A percentile compares a stretch with the other conserved stretches of the same genome.
Evolutionary conservation across 2,329 filamentous ascomycete genomes (phyloP).

Genomic region (Pyricularia sp.): DNA sequence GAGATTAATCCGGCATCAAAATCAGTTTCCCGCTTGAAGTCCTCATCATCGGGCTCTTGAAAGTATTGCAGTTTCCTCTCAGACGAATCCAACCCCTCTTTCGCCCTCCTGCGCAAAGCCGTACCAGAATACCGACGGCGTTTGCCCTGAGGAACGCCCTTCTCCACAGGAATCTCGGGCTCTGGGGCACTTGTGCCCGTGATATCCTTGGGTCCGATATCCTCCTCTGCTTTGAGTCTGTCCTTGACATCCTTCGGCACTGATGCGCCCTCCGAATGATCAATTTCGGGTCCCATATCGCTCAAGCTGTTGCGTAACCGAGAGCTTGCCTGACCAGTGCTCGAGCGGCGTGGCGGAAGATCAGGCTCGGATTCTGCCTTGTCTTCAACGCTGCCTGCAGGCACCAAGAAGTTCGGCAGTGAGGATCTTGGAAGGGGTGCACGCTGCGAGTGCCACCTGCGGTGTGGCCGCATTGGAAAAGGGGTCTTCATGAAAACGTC

Average conservation of each 20-base stretch:
- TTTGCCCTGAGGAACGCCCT: slow-evolving; percentile 15
- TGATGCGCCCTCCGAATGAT: not conserved
- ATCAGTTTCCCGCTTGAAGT: slow-evolving; percentile 58
- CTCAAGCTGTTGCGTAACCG: slow-evolving; percentile 4
- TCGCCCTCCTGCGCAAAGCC: slow-evolving; percentile 64
- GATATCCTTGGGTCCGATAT: slow-evolving; percentile 38
- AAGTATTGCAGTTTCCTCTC: slow-evolving; percentile 76
- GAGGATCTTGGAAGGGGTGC: slow-evolving; percentile 6
- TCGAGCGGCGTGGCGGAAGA: not conserved
- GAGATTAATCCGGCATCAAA: not conserved
- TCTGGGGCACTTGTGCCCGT: slow-evolving; percentile 58
- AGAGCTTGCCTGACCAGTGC: not conserved
- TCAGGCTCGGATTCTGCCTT: slow-evolving; percentile 2
- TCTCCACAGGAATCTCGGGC: slow-evolving; percentile 43
- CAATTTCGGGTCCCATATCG: slow-evolving; percentile 6
- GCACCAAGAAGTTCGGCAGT: slow-evolving; percentile 1
- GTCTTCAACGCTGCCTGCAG: not conserved
- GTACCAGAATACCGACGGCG: slow-evolving; percentile 75
- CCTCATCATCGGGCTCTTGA: slow-evolving; percentile 79
- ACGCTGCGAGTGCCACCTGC: slow-evolving; percentile 4
- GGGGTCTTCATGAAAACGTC: slow-evolving; percentile 83
- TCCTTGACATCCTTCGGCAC: not conserved
- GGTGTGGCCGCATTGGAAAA: slow-evolving; percentile 30
- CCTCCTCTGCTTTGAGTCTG: slow-evolving; percentile 12
- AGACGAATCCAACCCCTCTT: slow-evolving; percentile 55